These are phyloP conservation scores for Ganoderma sinense DNA, from an alignment of 1,284 basidiomycete genomes.

Conservation along the genomic window DNA sequence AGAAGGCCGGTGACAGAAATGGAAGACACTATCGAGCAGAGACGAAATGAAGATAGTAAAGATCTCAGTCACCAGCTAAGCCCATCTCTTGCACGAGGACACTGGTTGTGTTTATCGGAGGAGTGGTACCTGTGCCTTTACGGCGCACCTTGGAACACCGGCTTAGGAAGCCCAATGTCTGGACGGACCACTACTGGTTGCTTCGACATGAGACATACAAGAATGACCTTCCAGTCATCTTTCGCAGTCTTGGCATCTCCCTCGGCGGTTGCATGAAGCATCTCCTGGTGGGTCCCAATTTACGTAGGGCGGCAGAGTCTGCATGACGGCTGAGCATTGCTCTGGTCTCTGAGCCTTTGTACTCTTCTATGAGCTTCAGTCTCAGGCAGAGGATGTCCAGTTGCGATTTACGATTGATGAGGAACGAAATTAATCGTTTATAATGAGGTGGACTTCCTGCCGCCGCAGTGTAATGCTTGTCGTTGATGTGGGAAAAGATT, in stretches of 20 bases:
- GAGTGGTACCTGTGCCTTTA: conserved; percentile 22
- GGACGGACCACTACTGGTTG: conserved; percentile 21
- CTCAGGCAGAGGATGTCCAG: too few species aligned
- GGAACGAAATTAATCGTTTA: too few species aligned
- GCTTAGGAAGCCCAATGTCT: conserved; percentile 21
- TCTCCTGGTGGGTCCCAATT: conserved; percentile 13
- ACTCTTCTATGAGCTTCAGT: too few species aligned
- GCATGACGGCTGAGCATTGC: neutral
- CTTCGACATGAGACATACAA: conserved; percentile 29
- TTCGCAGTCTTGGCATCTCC: conserved; percentile 28
- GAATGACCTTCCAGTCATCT: conserved; percentile 22
- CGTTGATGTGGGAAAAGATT: too few species aligned
- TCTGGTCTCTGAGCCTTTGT: neutral
- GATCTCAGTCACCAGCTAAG: conserved; percentile 19
- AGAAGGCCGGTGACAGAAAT: neutral
- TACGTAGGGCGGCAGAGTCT: neutral
- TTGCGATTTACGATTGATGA: too few species aligned
- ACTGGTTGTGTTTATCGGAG: conserved; percentile 26
- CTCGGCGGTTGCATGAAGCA: conserved; percentile 26
- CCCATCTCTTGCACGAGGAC: conserved; percentile 28
- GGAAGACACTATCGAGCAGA: neutral
- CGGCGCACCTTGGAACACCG: conserved; percentile 21
- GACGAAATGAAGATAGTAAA: neutral
- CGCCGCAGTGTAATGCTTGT: too few species aligned
- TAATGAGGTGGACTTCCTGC: too few species aligned